Conservation (phyloP, 345 rosid species). For the Arabis hirsuta region DNA sequence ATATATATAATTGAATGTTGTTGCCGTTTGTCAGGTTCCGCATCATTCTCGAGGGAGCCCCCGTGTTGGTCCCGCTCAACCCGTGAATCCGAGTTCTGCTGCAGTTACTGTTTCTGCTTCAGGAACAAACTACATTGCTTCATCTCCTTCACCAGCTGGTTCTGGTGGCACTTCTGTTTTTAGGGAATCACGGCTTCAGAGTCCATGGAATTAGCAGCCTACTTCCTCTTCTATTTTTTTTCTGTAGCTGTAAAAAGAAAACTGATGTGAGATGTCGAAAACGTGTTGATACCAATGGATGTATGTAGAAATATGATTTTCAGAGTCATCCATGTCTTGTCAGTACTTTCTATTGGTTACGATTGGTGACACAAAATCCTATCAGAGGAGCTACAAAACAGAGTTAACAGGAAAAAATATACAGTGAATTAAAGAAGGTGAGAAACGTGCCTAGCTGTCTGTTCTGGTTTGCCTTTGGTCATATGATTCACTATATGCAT, state of each 20-base stretch:
- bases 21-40: slow-evolving; percentile 50
- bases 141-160: slow-evolving; percentile 94
- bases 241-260: slow-evolving; percentile 3
- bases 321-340: slow-evolving; percentile 1
- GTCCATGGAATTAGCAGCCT: slow-evolving; percentile 72
- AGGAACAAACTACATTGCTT: slow-evolving; percentile 78
- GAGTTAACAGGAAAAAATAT: too few species aligned
- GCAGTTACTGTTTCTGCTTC: slow-evolving; percentile 65
- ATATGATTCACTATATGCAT: too few species aligned
- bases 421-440: too few species aligned
- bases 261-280: slow-evolving; percentile 2
- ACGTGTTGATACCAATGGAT: slow-evolving; percentile 33
- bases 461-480: too few species aligned
- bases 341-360: too few species aligned
- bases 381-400: too few species aligned
- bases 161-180: slow-evolving; percentile 89
- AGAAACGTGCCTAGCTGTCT: too few species aligned
- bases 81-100: slow-evolving; percentile 47
- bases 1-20: slow-evolving; percentile 1
- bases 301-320: slow-evolving; percentile 25
- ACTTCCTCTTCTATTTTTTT: background rate
- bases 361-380: too few species aligned
- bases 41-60: slow-evolving; percentile 77
- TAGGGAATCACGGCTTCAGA: slow-evolving; percentile 73
- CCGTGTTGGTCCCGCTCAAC: slow-evolving; percentile 67